Evolutionary conservation across 768 basidiomycete species (phyloP).

Genomic region (Boletus rex-veris): DNA sequence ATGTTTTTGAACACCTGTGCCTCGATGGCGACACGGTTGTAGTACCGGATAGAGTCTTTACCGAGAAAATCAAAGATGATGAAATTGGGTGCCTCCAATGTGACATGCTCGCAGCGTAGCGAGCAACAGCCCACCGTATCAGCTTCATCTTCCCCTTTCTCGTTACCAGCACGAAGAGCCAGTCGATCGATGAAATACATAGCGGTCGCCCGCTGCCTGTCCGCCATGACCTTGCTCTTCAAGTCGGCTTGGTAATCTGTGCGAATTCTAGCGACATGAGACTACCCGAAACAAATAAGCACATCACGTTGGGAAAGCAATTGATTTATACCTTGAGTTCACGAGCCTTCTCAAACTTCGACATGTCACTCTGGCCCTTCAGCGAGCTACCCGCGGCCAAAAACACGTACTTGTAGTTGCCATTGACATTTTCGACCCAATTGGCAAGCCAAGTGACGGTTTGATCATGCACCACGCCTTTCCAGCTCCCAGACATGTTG

Average conservation of each 20-base stretch:
- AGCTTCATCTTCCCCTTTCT: conserved; percentile 99
- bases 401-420: conserved; percentile 96
- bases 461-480: conserved; percentile 81
- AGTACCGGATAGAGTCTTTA: conserved; percentile 98
- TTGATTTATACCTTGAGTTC: conserved; percentile 73
- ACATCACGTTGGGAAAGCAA: neutral
- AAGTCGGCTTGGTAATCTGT: conserved; percentile 82
- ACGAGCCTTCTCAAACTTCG: conserved; percentile 97
- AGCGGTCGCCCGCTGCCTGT: conserved; percentile 95
- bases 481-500: conserved; percentile 92
- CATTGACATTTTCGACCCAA: conserved; percentile 98
- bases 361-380: conserved; percentile 97
- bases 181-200: conserved; percentile 99
- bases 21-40: conserved; percentile 86
- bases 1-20: conserved; percentile 97
- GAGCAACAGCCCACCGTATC: conserved; percentile 99
- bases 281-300: conserved; percentile 42
- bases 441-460: conserved; percentile 99
- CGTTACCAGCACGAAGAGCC: conserved; percentile 97
- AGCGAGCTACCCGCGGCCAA: conserved; percentile 94
- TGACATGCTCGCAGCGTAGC: conserved; percentile 94
- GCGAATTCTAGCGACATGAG: conserved; percentile 87
- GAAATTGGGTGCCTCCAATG: conserved; percentile 80
- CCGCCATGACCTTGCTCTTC: conserved; percentile 88
- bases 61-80: conserved; percentile 97